These are phyloP conservation scores for Candolleomyces efflorescens DNA, from an alignment of 768 basidiomycete genomes.

Conservation along the genomic window DNA sequence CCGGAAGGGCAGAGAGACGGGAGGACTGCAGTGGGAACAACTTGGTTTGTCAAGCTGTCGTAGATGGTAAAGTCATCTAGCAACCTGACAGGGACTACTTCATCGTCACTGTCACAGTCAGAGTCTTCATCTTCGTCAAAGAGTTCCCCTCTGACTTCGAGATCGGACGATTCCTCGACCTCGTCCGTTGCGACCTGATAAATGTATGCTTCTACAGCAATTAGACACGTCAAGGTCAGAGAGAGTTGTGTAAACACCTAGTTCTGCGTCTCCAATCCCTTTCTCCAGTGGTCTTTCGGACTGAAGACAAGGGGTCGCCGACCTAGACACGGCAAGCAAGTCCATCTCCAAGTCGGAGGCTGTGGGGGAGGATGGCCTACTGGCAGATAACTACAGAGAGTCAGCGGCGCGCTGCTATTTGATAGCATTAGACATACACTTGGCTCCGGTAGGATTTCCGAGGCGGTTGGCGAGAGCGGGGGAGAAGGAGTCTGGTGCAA, in stretches of 20 bases:
- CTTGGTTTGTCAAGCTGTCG: conserved; percentile 26
- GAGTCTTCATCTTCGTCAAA: conserved; percentile 6
- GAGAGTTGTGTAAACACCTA: not conserved
- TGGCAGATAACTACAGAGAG: not conserved
- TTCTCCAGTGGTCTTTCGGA: too few species aligned
- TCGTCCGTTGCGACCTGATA: conserved; percentile 23
- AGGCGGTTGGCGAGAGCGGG: conserved; percentile 19
- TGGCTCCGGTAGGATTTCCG: conserved; percentile 10
- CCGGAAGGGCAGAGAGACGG: conserved; percentile 13
- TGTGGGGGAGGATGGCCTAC: too few species aligned
- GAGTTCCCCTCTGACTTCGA: conserved; percentile 25
- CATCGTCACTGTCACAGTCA: conserved; percentile 31
- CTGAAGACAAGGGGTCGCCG: too few species aligned
- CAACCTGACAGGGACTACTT: conserved; percentile 50
- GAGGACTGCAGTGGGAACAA: conserved; percentile 41
- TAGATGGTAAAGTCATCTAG: conserved; percentile 55
- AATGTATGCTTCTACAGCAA: not conserved
- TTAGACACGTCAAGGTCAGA: not conserved
- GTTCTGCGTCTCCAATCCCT: too few species aligned
- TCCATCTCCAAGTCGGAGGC: too few species aligned
- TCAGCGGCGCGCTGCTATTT: not conserved
- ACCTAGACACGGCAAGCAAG: too few species aligned
- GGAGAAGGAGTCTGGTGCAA: not conserved
- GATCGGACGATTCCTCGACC: conserved; percentile 34
- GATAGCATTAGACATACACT: not conserved